Base-by-base conservation (phyloP, 495 filamentous ascomycete species). In the Coniosporium apollinis region DNA sequence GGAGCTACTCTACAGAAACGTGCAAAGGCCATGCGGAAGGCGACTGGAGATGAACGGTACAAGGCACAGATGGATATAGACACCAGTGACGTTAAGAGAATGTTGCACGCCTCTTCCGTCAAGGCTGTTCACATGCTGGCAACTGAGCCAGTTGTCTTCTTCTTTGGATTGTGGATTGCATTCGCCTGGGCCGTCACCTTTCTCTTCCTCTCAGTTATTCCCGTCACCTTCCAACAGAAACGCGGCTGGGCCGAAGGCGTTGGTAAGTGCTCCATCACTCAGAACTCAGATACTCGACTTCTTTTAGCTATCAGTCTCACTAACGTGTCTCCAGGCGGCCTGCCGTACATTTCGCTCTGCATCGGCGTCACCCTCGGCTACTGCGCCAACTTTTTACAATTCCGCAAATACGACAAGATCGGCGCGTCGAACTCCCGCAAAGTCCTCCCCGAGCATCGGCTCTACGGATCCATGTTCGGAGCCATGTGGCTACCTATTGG, bases 91-190 rank as follows among this genome's bases (percentile, higher is more conserved):
- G 43, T 44, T 37, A 47, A 39, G 41, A 45, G 22, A 14, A 39
- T 39, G 48, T 33, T 44, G 30, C 48, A 45, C 39, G 41, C 37
- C 18, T 57, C 28, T 3, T 45, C 54, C 13, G 33, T 41, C 20
- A 53, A 57, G 32, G 56, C 58, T 4, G 50, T 60, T 25, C 48
- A 57, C 13, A 40, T 59, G 34, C 50, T 49, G 0, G 49, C 51
- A 26, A 45, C 44, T 2, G 54, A 57, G 35, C 55, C 54, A 1
- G 45, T 57, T 15, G 47, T 52, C 5, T 45, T 59, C 14, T 32
- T 52, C 18, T 50, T 45, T 21, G 42, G 42, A 19, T 15, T 36
- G n/a, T 47, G 41, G 40, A 41, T 43, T 20, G 30, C 41, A 3
- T 47, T 43, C 36, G 44, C 35, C 25, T 47, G 44, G 44, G 34